Conservation (phyloP, 306 rosid species). For the Fragaria vesca region DNA sequence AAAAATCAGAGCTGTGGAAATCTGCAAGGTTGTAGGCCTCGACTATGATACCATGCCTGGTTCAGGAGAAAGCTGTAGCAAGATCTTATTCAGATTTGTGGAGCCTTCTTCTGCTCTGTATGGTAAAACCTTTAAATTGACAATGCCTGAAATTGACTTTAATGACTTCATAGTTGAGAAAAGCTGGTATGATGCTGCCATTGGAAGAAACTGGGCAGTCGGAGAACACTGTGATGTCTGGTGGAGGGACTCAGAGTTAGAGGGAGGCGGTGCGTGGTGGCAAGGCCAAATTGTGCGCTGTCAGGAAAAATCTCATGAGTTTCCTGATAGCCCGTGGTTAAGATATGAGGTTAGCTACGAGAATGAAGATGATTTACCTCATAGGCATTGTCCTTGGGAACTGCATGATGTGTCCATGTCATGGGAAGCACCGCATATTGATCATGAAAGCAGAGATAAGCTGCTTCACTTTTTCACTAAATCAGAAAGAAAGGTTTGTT, state of each 20-base stretch:
- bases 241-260: slow-evolving; percentile 61
- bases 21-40: slow-evolving; percentile 71
- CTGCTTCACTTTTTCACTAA: slow-evolving; percentile 52
- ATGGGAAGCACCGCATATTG: slow-evolving; percentile 59
- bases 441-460: slow-evolving; percentile 58
- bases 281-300: slow-evolving; percentile 47
- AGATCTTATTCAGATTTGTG: slow-evolving; percentile 55
- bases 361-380: slow-evolving; percentile 42
- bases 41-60: slow-evolving; percentile 60
- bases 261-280: slow-evolving; percentile 73
- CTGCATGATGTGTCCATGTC: slow-evolving; percentile 49
- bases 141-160: slow-evolving; percentile 68
- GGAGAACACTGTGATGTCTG: slow-evolving; percentile 76
- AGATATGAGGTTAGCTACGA: slow-evolving; percentile 53
- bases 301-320: slow-evolving; percentile 54
- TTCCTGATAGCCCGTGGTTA: slow-evolving; percentile 91
- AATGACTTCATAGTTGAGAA: slow-evolving; percentile 84
- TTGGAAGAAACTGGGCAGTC: slow-evolving; percentile 63
- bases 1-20: slow-evolving; percentile 50
- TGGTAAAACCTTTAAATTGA: slow-evolving; percentile 47
- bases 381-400: slow-evolving; percentile 86
- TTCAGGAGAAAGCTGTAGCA: slow-evolving; percentile 86
- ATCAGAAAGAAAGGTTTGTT: slow-evolving; percentile 44
- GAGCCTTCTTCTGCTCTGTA: slow-evolving; percentile 51
- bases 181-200: slow-evolving; percentile 64